phyloP scores from a whole-genome alignment of 495 filamentous ascomycete species.

The Penicillium canariense region DNA sequence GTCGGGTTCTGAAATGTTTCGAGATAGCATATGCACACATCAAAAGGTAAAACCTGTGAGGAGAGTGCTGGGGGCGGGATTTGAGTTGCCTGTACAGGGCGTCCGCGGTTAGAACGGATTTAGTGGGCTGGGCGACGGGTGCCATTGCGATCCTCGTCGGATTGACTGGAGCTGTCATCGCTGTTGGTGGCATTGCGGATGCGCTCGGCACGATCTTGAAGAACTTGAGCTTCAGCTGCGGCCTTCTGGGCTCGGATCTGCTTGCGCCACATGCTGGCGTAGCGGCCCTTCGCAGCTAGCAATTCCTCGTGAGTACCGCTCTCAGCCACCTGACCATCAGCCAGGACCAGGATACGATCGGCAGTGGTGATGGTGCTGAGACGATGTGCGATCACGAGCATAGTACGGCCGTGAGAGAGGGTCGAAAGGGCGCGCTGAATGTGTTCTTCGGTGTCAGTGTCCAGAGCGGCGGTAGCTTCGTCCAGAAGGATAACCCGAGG shows the following conservation, averaged over 20 bases:
- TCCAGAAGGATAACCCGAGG: constrained; percentile 95
- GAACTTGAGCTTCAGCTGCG: constrained; percentile 66
- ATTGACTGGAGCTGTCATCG: constrained; percentile 54
- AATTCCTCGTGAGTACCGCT: constrained; percentile 84
- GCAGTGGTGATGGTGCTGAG: constrained; percentile 92
- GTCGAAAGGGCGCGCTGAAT: constrained; percentile 83
- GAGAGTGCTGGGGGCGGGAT: constrained; percentile 17
- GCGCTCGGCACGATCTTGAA: constrained; percentile 46
- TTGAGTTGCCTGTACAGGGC: constrained; percentile 13
- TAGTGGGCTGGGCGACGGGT: constrained; percentile 27
- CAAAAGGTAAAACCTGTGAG: constrained; percentile 24
- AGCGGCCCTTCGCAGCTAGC: constrained; percentile 71
- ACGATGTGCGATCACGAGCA: constrained; percentile 82
- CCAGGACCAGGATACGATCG: constrained; percentile 91
- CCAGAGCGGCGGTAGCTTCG: constrained; percentile 92
- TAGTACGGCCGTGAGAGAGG: constrained; percentile 79
- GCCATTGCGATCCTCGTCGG: constrained; percentile 48
- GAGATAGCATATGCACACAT: constrained; percentile 26
- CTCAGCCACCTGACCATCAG: constrained; percentile 80
- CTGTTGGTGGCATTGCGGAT: constrained; percentile 45
- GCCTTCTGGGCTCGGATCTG: constrained; percentile 88
- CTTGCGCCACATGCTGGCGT: constrained; percentile 93
- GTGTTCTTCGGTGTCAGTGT: constrained; percentile 93
- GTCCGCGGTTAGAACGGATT: neutral
- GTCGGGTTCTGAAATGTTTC: constrained; percentile 10